Base-by-base conservation (phyloP, 2,329 filamentous ascomycete species). In the Dactylellina drechsleri region DNA sequence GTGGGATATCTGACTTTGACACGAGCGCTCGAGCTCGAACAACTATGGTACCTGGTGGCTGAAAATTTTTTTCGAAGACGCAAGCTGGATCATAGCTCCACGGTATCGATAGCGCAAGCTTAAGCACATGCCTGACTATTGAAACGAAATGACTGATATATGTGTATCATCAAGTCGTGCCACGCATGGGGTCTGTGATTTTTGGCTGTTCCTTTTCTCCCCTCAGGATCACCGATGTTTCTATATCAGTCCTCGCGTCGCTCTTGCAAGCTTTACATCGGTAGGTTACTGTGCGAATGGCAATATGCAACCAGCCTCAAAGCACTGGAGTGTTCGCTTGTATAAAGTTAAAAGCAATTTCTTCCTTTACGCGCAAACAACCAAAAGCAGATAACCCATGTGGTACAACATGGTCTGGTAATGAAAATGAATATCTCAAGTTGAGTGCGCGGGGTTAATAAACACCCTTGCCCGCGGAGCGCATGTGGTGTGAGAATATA, bases 401-500 rank as follows among this genome's bases (percentile, higher is more conserved):
- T 18, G 10, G 16, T 36, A 36, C 31, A 36, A 36, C 31, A 36
- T 2, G 31, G 31, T 60, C 41, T 40, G 40, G 57, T 60, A 36
- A 36, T 49, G 41, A 60, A 28, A 49, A 18, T 18, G 47, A 23
- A 31, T 31, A n/a, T 49, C 57, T 43, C 41, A 31, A 31, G 65
- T 54, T 59, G 49, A 47, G 50, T 58, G 56, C 66, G 66, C 66
- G 66, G 49, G 66, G 58, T 70, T 70, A 57, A 62, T 70, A 62
- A 61, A 50, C 57, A 70, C 16, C 57, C 66, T 31, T 57, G 66
- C 45, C 45, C 49, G 56, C 43, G 65, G 49, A 61, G 57, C 36
- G 56, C 56, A 68, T 68, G 65, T 56, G 65, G 31, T 40, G 57
- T 31, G 50, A 66, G 57, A 62, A 70, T 70, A 70, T 70, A 70